phyloP scores from a whole-genome alignment of 306 rosid genomes.

The Mimosa pudica region DNA sequence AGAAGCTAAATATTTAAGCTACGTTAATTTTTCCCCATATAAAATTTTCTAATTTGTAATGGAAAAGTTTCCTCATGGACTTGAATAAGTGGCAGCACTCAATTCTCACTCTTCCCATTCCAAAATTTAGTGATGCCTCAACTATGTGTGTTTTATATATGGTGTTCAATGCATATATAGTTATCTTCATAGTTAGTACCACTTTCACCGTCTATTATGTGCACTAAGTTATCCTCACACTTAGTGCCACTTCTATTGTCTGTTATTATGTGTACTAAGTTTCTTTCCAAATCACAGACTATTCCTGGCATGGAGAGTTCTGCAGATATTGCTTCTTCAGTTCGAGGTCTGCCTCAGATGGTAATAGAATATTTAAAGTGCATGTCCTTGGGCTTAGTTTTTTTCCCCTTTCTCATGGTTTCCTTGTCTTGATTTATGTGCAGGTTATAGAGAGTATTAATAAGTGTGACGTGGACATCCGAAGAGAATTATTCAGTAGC shows the following conservation, averaged over 20 bases:
- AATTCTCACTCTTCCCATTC: neutral
- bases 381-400: slow-evolving; percentile 13
- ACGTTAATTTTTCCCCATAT: neutral
- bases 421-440: slow-evolving; percentile 27
- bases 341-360: slow-evolving; percentile 95
- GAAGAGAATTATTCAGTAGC: slow-evolving; percentile 93
- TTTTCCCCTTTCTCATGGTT: slow-evolving; percentile 30
- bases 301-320: slow-evolving; percentile 94
- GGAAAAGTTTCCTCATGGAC: neutral
- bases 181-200: slow-evolving; percentile 15
- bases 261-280: slow-evolving; percentile 21
- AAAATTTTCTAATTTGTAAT: neutral
- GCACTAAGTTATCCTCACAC: neutral
- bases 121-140: neutral
- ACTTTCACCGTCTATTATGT: neutral
- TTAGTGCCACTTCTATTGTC: neutral
- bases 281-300: slow-evolving; percentile 52
- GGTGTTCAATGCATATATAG: slow-evolving; percentile 2
- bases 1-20: neutral
- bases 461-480: slow-evolving; percentile 95
- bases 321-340: slow-evolving; percentile 67
- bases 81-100: neutral
- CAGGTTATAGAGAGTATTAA: slow-evolving; percentile 97
- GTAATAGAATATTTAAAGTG: slow-evolving; percentile 42
- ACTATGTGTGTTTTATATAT: neutral